Evolutionary conservation across 768 basidiomycete species (phyloP).

Genomic region (Tulasnella calospora): DNA sequence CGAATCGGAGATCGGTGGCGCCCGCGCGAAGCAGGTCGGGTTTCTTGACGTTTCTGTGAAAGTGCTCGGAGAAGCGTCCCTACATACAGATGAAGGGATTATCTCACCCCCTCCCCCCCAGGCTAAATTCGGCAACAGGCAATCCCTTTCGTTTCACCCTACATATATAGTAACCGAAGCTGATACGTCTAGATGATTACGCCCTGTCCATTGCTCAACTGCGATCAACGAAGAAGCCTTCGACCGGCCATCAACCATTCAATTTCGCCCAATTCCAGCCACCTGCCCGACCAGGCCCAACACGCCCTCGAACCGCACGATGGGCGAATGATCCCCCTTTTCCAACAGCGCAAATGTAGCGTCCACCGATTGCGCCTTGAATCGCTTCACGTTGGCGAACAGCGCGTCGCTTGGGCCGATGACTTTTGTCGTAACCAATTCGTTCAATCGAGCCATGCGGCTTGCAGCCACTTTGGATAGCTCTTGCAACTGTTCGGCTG

Average conservation of each 20-base stretch:
- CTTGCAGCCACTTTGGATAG: conserved; percentile 37
- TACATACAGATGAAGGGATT: neutral
- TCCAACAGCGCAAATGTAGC: conserved; percentile 49
- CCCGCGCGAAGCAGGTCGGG: neutral
- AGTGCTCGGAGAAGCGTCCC: neutral
- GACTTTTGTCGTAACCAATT: conserved; percentile 39
- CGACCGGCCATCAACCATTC: neutral
- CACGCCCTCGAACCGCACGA: conserved; percentile 61
- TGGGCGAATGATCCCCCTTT: conserved; percentile 55
- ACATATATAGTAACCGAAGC: neutral
- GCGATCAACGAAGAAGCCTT: neutral
- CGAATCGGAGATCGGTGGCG: neutral
- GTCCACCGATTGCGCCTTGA: conserved; percentile 33
- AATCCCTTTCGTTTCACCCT: neutral
- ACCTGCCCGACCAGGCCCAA: conserved; percentile 48
- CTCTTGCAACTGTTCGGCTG: conserved; percentile 17
- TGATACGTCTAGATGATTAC: neutral
- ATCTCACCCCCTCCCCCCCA: neutral
- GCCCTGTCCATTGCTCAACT: neutral
- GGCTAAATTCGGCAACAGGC: neutral
- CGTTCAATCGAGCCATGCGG: conserved; percentile 40
- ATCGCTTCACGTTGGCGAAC: conserved; percentile 42
- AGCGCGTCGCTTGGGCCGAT: conserved; percentile 44
- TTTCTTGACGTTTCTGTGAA: conserved; percentile 2
- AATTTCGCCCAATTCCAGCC: conserved; percentile 2